Evolutionary conservation across 352 stramenopile species (phyloP), one percentile per base, ranked within the genome.

Genomic region (Phytopythium boreale): DNA sequence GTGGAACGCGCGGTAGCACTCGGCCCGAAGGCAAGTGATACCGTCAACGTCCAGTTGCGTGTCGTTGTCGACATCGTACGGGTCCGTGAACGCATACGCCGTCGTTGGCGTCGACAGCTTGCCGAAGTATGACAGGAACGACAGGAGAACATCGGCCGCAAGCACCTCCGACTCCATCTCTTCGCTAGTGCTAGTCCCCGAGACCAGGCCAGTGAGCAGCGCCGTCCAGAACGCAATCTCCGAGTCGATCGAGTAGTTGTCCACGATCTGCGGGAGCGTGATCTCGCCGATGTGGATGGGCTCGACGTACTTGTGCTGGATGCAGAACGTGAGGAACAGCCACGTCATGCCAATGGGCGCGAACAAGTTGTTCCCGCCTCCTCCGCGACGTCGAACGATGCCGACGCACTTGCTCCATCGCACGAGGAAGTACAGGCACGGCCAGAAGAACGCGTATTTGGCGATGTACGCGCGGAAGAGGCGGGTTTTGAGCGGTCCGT

Each of bases 381-480:
- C 69, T 9, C 72, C 81, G 0, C 78, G 76, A 19, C 85, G 82
- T 19, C 79, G 74, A 69, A 93, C 84, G 37, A 93, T 31, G 2
- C 80, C 83, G 1, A 82, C 72, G 10, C 78, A 88, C 59, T 90
- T 92, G 20, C 80, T 82, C 85, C 85, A 93, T 11, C 81, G 74
- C 47, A 93, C 62, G n/a, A 93, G 61, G 50, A 92, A 87, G 62
- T 79, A 88, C 29, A 89, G 49, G n/a, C 75, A 77, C 1, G 83
- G 81, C 83, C 85, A 93, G 52, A 90, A 91, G 65, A 92, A 93
- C 20, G 70, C 57, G 46, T 93, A 87, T 36, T 49, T 75, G 19
- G 63, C 60, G 74, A 90, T 88, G 61, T 93, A 93, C 5, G 71
- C 77, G 24, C 83, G 80, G 55, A 93, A 89, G 20, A 87, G 66